Conservation (phyloP, 2,329 filamentous ascomycete genomes). For the Paracoccidioides lutzii region DNA sequence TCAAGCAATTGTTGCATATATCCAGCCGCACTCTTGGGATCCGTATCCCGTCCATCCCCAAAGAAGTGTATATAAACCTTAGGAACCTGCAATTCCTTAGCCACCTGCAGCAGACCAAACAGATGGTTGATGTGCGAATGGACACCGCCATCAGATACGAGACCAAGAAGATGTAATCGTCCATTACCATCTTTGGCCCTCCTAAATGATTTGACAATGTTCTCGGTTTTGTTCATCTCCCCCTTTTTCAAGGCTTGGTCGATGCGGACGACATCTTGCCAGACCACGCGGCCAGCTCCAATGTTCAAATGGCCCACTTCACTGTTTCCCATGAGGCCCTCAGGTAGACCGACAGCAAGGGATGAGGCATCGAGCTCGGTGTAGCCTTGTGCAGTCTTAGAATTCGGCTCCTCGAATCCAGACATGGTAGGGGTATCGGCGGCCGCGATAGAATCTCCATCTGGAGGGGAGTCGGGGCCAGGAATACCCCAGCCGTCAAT, state of each 20-base stretch:
- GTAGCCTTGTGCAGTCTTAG: slow-evolving; percentile 68
- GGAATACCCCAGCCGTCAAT: slow-evolving; percentile 98
- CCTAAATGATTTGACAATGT: slow-evolving; percentile 65
- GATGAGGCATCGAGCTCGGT: slow-evolving; percentile 92
- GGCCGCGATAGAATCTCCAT: slow-evolving; percentile 90
- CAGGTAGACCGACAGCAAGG: slow-evolving; percentile 84
- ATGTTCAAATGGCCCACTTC: slow-evolving; percentile 99
- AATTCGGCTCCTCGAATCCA: slow-evolving; percentile 53
- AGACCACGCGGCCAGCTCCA: slow-evolving; percentile 90
- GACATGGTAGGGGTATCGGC: slow-evolving; percentile 95
- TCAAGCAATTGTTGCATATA: slow-evolving; percentile 81
- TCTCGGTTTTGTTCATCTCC: slow-evolving; percentile 61
- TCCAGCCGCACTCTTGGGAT: slow-evolving; percentile 80
- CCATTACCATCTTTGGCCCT: slow-evolving; percentile 78
- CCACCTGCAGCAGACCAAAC: slow-evolving; percentile 72
- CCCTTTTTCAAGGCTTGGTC: slow-evolving; percentile 82
- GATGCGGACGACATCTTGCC: slow-evolving; percentile 96
- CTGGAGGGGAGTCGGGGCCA: slow-evolving; percentile 61
- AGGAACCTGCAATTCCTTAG: slow-evolving; percentile 75
- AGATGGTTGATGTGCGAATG: slow-evolving; percentile 94
- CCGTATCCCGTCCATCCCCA: slow-evolving; percentile 91
- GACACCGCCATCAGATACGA: slow-evolving; percentile 91
- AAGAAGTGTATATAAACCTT: slow-evolving; percentile 99
- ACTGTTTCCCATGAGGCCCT: slow-evolving; percentile 97
- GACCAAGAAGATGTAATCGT: slow-evolving; percentile 78